Evolutionary conservation across 179 eudicot species (phyloP).

Genomic region (Dionaea muscipula): DNA sequence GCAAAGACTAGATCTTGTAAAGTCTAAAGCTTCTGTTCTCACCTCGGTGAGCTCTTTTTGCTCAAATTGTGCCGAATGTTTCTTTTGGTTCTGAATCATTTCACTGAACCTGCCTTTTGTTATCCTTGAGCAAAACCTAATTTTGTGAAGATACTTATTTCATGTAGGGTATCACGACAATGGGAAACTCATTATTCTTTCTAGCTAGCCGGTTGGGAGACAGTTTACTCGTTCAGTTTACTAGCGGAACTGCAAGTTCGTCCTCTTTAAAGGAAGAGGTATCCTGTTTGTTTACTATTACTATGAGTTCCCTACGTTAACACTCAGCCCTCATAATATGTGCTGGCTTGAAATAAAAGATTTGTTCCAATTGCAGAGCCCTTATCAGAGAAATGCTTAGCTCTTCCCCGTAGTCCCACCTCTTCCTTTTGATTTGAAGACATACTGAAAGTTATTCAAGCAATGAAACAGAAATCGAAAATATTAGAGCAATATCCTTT

Average conservation of each 20-base stretch:
- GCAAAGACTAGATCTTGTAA: conserved; percentile 85
- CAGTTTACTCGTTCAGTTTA: conserved; percentile 86
- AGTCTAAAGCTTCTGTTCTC: conserved; percentile 93
- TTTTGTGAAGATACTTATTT: conserved; percentile 6
- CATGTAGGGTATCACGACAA: conserved; percentile 55
- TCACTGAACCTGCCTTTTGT: not conserved
- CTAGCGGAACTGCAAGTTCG: conserved; percentile 46
- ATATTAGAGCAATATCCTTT: too few species aligned
- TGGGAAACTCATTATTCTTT: conserved; percentile 83
- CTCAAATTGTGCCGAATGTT: not conserved
- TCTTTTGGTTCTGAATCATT: not conserved
- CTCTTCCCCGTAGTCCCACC: too few species aligned
- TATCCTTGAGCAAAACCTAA: not conserved
- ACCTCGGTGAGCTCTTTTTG: conserved; percentile 53
- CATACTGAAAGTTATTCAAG: too few species aligned
- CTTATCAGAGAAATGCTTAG: too few species aligned
- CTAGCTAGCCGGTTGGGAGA: conserved; percentile 95
- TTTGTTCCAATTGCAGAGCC: too few species aligned
- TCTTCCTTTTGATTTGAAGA: too few species aligned
- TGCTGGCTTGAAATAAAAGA: too few species aligned
- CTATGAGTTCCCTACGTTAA: not conserved
- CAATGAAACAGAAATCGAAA: too few species aligned
- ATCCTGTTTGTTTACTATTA: conserved; percentile 4
- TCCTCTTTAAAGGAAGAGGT: conserved; percentile 87
- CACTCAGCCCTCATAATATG: too few species aligned